Evolutionary conservation across 768 basidiomycete species (phyloP).

Genomic region (Chiua virens): DNA sequence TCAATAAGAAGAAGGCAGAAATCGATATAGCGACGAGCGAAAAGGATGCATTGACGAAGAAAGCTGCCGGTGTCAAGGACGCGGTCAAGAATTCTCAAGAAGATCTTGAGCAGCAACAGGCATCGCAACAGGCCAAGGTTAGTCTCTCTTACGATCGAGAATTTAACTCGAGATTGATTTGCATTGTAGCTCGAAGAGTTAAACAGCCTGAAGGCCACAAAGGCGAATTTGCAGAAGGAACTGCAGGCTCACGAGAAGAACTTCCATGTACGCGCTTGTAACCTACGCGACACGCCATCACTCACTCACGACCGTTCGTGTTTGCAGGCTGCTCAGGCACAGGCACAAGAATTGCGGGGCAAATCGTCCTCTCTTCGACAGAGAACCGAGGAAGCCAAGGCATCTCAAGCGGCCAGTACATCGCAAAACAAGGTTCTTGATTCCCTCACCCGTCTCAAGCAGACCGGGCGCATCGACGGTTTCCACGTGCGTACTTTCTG

Average conservation of each 20-base stretch:
- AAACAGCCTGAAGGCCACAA: slow-evolving; percentile 21
- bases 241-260: slow-evolving; percentile 45
- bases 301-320: background rate
- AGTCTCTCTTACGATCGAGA: background rate
- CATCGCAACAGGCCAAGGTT: slow-evolving; percentile 62
- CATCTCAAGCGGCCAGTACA: slow-evolving; percentile 79
- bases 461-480: slow-evolving; percentile 81
- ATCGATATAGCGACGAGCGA: slow-evolving; percentile 86
- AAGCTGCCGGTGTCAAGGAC: slow-evolving; percentile 57
- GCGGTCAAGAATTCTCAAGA: slow-evolving; percentile 50
- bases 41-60: slow-evolving; percentile 74
- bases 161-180: background rate
- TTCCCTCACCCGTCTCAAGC: slow-evolving; percentile 73
- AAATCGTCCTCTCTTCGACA: slow-evolving; percentile 69
- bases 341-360: slow-evolving; percentile 45
- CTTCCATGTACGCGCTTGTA: slow-evolving; percentile 45
- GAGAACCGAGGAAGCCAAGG: slow-evolving; percentile 84
- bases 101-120: slow-evolving; percentile 45
- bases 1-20: slow-evolving; percentile 80
- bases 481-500: slow-evolving; percentile 74
- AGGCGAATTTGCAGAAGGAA: slow-evolving; percentile 36
- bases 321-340: slow-evolving; percentile 37
- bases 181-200: slow-evolving; percentile 20
- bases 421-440: slow-evolving; percentile 86
- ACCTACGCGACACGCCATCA: no score